A percentile compares a stretch with the other conserved stretches of the same genome.
phyloP scores from a whole-genome alignment of 257 asterid genomes.

The Avicennia marina region DNA sequence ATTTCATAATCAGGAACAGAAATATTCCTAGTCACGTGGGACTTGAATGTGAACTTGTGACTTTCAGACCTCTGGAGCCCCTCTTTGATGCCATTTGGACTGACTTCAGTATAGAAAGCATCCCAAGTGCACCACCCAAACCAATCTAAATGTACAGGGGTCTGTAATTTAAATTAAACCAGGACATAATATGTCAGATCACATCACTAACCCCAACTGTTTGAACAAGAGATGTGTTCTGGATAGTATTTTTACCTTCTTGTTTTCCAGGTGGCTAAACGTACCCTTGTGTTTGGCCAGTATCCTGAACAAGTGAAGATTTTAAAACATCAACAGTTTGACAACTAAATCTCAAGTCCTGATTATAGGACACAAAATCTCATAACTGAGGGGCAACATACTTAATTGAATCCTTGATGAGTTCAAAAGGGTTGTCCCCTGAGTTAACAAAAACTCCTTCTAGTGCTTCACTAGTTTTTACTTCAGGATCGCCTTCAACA shows the following conservation, averaged over 20 bases:
- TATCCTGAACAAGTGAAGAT: constrained; percentile 19
- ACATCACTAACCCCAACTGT: neutral
- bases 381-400: no score
- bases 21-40: neutral
- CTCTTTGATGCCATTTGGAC: constrained; percentile 36
- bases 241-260: constrained; percentile 24
- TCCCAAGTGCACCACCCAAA: constrained; percentile 52
- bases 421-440: constrained; percentile 39
- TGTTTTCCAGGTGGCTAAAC: constrained; percentile 35
- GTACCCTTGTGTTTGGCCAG: constrained; percentile 34
- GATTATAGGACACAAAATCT: neutral
- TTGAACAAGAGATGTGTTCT: neutral
- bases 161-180: constrained; percentile 15
- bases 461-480: constrained; percentile 25
- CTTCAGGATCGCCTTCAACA: constrained; percentile 28
- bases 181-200: neutral
- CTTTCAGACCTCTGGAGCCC: constrained; percentile 36
- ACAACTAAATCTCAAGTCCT: neutral
- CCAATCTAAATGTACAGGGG: constrained; percentile 41
- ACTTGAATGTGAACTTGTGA: neutral
- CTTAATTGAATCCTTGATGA: constrained; percentile 37
- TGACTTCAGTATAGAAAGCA: constrained; percentile 38
- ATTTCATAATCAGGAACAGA: neutral
- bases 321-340: neutral
- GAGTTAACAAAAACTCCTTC: constrained; percentile 34